Evolutionary conservation across 176 grass and related monocot genomes (phyloP).

Genomic region (Oryza brachyantha): DNA sequence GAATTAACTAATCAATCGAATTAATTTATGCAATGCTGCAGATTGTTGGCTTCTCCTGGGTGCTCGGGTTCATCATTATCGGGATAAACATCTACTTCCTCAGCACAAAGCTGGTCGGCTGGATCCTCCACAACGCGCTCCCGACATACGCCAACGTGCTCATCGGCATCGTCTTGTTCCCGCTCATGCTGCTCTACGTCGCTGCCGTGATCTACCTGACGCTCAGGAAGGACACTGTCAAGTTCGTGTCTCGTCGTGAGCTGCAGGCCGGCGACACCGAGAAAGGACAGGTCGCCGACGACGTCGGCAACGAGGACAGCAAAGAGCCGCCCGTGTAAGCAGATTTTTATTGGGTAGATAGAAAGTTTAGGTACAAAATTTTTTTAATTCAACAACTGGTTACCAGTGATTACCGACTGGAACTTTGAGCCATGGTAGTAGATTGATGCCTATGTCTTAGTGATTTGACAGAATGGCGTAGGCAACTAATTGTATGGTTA

Average conservation of each 20-base stretch:
- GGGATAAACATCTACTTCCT: slow-evolving; percentile 78
- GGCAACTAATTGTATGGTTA: not conserved
- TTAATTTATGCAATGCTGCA: slow-evolving; percentile 22
- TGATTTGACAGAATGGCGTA: not conserved
- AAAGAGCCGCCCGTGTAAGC: not conserved
- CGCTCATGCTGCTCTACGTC: slow-evolving; percentile 55
- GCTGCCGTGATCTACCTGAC: slow-evolving; percentile 55
- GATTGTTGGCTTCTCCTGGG: slow-evolving; percentile 56
- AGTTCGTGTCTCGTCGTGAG: slow-evolving; percentile 28
- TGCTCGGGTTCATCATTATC: slow-evolving; percentile 47
- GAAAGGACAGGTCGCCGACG: slow-evolving; percentile 28
- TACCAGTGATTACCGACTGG: not conserved
- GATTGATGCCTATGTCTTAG: not conserved
- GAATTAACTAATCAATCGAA: not conserved
- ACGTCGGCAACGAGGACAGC: not conserved
- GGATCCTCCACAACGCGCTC: slow-evolving; percentile 58
- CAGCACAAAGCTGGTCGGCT: slow-evolving; percentile 42
- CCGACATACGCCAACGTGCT: slow-evolving; percentile 36
- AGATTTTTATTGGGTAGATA: no score
- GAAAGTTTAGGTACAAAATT: no score
- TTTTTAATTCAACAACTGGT: no score
- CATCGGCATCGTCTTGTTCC: slow-evolving; percentile 54
- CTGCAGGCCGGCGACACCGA: not conserved
- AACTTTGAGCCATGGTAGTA: not conserved
- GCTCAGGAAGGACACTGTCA: slow-evolving; percentile 58